phyloP scores from a whole-genome alignment of 768 basidiomycete species.

The Amylocystis lapponica region DNA sequence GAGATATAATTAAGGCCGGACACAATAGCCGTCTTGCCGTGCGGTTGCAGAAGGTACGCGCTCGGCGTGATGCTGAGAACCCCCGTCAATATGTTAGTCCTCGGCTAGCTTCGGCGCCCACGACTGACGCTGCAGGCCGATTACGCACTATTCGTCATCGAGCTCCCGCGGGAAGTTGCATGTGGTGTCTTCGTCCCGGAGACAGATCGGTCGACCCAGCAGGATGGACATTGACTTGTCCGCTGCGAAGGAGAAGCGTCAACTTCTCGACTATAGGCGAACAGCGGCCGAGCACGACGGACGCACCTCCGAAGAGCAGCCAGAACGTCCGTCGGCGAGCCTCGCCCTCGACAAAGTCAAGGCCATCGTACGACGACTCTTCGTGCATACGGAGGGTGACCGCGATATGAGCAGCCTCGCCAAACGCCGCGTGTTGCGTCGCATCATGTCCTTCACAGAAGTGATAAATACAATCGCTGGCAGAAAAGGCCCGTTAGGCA shows the following conservation, averaged over 20 bases:
- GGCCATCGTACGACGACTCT: slow-evolving; percentile 73
- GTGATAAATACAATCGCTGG: slow-evolving; percentile 78
- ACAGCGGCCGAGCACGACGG: background rate
- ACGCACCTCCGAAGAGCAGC: slow-evolving; percentile 80
- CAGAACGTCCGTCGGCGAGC: slow-evolving; percentile 84
- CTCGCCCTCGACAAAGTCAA: slow-evolving; percentile 86
- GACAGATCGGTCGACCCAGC: slow-evolving; percentile 76
- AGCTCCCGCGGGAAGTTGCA: slow-evolving; percentile 76
- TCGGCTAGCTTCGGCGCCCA: slow-evolving; percentile 18
- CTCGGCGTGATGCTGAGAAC: slow-evolving; percentile 68
- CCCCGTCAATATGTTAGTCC: too few species aligned
- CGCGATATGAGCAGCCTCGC: slow-evolving; percentile 81
- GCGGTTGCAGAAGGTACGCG: slow-evolving; percentile 82
- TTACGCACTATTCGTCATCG: slow-evolving; percentile 82
- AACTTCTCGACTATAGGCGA: too few species aligned
- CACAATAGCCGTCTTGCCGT: slow-evolving; percentile 77
- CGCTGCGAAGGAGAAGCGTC: too few species aligned
- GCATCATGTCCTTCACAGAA: slow-evolving; percentile 87
- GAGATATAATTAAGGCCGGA: slow-evolving; percentile 86
- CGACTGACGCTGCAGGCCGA: slow-evolving; percentile 3
- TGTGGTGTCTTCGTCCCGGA: slow-evolving; percentile 89
- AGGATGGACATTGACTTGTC: slow-evolving; percentile 89
- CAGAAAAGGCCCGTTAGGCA: too few species aligned
- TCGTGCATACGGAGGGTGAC: slow-evolving; percentile 82
- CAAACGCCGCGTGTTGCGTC: slow-evolving; percentile 83